phyloP scores from a whole-genome alignment of 306 rosid genomes.

The Pyrus bretschneideri region DNA sequence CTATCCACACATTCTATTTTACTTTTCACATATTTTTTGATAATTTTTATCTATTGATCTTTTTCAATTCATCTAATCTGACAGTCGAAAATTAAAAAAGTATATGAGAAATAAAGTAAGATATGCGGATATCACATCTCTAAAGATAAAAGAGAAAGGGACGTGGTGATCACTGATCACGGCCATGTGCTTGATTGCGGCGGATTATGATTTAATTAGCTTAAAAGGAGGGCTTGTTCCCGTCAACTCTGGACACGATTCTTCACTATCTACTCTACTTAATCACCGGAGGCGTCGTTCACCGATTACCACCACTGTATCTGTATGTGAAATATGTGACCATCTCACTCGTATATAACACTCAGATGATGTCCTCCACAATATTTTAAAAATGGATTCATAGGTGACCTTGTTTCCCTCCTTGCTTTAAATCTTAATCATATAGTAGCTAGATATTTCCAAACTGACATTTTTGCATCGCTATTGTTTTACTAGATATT shows the following conservation, averaged over 20 bases:
- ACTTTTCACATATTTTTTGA: no score
- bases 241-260: background rate
- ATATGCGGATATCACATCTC: no score
- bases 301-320: background rate
- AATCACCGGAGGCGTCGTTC: background rate
- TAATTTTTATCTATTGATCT: no score
- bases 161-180: background rate
- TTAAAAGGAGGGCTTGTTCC: background rate
- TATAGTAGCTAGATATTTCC: no score
- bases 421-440: no score
- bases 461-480: no score
- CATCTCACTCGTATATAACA: background rate
- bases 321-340: no score
- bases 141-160: background rate
- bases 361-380: background rate
- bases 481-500: background rate
- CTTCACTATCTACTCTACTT: background rate
- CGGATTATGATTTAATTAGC: background rate
- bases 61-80: no score
- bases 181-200: slow-evolving; percentile 16
- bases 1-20: no score
- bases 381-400: background rate
- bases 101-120: no score
- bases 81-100: no score
- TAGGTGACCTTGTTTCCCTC: no score